Evolutionary conservation across 257 asterid genomes (phyloP).

Genomic region (Mentha longifolia): DNA sequence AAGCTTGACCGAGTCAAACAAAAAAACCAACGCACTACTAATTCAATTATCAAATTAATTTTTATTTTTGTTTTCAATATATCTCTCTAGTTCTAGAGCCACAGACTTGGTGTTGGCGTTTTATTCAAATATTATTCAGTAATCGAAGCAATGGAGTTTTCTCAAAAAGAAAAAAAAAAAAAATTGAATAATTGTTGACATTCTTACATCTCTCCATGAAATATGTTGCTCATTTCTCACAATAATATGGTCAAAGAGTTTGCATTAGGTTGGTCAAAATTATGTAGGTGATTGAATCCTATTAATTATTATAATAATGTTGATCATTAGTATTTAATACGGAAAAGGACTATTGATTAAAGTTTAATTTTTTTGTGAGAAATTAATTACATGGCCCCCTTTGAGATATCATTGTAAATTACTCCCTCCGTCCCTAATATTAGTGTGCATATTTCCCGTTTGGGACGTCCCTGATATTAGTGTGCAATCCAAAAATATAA

Average conservation of each 20-base stretch:
- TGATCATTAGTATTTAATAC: not conserved
- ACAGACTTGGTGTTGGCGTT: not conserved
- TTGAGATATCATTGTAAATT: not conserved
- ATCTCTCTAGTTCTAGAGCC: not conserved
- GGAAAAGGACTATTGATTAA: no score
- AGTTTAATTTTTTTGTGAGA: no score
- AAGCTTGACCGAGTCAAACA: not conserved
- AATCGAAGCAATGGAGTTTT: not conserved
- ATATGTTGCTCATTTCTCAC: not conserved
- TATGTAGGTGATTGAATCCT: not conserved
- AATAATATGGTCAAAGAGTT: conserved; percentile 23
- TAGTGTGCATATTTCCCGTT: no score
- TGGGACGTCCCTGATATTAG: no score
- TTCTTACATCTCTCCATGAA: not conserved
- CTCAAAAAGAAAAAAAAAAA: no score
- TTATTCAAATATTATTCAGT: not conserved
- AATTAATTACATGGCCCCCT: not conserved
- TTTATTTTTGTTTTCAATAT: no score
- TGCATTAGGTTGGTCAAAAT: not conserved
- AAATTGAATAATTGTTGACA: not conserved
- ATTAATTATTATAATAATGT: not conserved
- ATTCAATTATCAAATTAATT: not conserved
- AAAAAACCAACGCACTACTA: not conserved
- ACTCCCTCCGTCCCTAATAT: no score
- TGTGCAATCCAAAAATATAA: no score